A percentile compares a stretch with the other conserved stretches of the same genome.
Conservation (phyloP, 441 rosid species). For the Kokia cookei region DNA sequence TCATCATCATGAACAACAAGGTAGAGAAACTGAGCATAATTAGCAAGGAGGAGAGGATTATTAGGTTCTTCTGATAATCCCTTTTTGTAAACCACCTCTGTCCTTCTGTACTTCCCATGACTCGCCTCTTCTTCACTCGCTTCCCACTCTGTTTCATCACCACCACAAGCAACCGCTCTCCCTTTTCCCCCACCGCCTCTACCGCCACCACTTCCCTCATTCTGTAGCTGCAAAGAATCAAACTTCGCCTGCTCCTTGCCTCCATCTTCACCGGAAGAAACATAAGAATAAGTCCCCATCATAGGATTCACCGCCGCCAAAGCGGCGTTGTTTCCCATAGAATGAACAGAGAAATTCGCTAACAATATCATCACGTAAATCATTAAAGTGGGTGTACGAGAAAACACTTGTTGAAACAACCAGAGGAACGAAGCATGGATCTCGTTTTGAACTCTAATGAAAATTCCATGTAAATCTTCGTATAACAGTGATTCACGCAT, state of each 20-base stretch:
- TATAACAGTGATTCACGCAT: constrained; percentile 63
- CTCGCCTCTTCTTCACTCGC: constrained; percentile 35
- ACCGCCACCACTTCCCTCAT: constrained; percentile 42
- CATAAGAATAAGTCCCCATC: constrained; percentile 6
- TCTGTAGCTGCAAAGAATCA: constrained; percentile 29
- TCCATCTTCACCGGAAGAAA: constrained; percentile 15
- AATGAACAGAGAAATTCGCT: constrained; percentile 72
- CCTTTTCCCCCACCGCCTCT: constrained; percentile 67
- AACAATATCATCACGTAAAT: constrained; percentile 79
- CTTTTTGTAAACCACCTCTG: constrained; percentile 52
- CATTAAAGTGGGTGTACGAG: constrained; percentile 85
- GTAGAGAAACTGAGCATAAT: constrained; percentile 85
- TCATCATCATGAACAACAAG: constrained; percentile 56
- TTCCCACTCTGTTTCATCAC: constrained; percentile 36
- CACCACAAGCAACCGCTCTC: constrained; percentile 50
- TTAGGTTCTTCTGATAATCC: constrained; percentile 52
- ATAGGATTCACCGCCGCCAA: constrained; percentile 33
- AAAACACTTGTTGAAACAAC: constrained; percentile 88
- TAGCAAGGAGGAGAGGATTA: constrained; percentile 64
- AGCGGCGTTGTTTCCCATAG: constrained; percentile 51
- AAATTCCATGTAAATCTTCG: constrained; percentile 64
- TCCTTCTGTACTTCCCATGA: constrained; percentile 57
- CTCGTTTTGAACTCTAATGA: constrained; percentile 59
- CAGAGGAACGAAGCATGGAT: constrained; percentile 86
- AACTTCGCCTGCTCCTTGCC: constrained; percentile 17